These are phyloP conservation scores for Candida stauntonica DNA, from an alignment of 805 yeast genomes.

Conservation along the genomic window DNA sequence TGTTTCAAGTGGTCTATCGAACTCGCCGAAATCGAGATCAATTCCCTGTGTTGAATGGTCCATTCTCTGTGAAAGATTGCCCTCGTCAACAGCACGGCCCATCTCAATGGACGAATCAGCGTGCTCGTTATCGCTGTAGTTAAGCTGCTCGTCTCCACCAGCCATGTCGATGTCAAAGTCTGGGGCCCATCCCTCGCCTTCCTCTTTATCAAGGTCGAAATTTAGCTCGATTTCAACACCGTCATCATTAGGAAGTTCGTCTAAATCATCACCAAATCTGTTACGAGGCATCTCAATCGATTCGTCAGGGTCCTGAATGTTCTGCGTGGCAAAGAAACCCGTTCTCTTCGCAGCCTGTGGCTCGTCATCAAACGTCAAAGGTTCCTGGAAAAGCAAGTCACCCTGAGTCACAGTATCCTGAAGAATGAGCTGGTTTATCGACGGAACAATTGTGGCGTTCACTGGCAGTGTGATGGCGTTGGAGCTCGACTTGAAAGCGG, in stretches of 20 bases:
- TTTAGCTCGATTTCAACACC: slow-evolving; percentile 55
- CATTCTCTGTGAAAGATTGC: slow-evolving; percentile 18
- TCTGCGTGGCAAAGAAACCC: slow-evolving; percentile 17
- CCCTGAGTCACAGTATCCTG: slow-evolving; percentile 76
- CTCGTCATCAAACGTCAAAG: slow-evolving; percentile 34
- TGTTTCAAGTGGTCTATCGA: slow-evolving; percentile 19
- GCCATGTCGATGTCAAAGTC: slow-evolving; percentile 4
- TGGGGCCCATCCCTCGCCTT: slow-evolving; percentile 1
- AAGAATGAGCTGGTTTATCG: slow-evolving; percentile 55
- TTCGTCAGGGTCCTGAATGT: slow-evolving; percentile 37
- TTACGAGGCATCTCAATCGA: slow-evolving; percentile 70
- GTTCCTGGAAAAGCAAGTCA: slow-evolving; percentile 67
- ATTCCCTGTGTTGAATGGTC: slow-evolving; percentile 12
- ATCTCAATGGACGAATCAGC: slow-evolving; percentile 33
- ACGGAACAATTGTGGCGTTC: slow-evolving; percentile 55
- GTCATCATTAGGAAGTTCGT: slow-evolving; percentile 30
- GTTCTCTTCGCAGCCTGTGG: slow-evolving; percentile 15
- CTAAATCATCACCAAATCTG: slow-evolving; percentile 27
- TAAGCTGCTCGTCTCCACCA: slow-evolving; percentile 16
- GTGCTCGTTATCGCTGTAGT: slow-evolving; percentile 22
- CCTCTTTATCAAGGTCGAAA: slow-evolving; percentile 31
- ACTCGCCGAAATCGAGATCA: slow-evolving; percentile 12
- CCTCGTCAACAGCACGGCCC: slow-evolving; percentile 18
- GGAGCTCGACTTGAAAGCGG: slow-evolving; percentile 48
- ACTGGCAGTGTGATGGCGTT: slow-evolving; percentile 53